These are phyloP conservation scores for Pseudohalonectria lignicola DNA, from an alignment of 2,329 filamentous ascomycete species.

Conservation along the genomic window DNA sequence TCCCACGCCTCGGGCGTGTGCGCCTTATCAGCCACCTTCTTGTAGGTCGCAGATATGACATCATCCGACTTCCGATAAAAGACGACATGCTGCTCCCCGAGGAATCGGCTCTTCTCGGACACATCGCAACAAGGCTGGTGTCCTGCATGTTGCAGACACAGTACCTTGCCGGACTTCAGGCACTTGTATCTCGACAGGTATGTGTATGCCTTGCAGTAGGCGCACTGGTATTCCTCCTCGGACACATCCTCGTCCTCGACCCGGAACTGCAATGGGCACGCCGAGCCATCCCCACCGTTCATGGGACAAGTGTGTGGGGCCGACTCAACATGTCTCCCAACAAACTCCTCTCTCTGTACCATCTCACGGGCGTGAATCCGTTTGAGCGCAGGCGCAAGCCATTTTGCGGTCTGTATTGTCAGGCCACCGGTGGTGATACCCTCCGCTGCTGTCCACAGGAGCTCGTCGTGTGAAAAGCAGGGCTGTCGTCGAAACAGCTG, in stretches of 20 bases:
- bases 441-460: conserved; percentile 82
- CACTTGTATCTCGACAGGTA: conserved; percentile 89
- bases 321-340: conserved; percentile 49
- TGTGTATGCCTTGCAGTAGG: conserved; percentile 83
- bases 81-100: conserved; percentile 60
- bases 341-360: conserved; percentile 55
- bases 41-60: conserved; percentile 51
- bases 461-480: conserved; percentile 94
- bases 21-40: conserved; percentile 79
- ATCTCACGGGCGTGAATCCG: conserved; percentile 67
- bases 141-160: conserved; percentile 78
- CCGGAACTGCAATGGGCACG: conserved; percentile 51
- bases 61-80: conserved; percentile 69
- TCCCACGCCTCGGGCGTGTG: conserved; percentile 80
- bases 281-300: conserved; percentile 31
- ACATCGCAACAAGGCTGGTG: conserved; percentile 69
- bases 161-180: conserved; percentile 64
- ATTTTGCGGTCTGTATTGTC: conserved; percentile 84
- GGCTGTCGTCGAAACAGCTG: conserved; percentile 83
- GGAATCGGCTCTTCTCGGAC: conserved; percentile 53
- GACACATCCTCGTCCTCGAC: conserved; percentile 64
- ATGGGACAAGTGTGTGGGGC: conserved; percentile 43
- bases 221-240: conserved; percentile 89
- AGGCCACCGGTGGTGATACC: conserved; percentile 53
- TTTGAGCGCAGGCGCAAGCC: conserved; percentile 80